Percentiles rank a stretch among this genome's conserved stretches.
Conservation (phyloP, 768 basidiomycete genomes). For the Mycena kentingensis region DNA sequence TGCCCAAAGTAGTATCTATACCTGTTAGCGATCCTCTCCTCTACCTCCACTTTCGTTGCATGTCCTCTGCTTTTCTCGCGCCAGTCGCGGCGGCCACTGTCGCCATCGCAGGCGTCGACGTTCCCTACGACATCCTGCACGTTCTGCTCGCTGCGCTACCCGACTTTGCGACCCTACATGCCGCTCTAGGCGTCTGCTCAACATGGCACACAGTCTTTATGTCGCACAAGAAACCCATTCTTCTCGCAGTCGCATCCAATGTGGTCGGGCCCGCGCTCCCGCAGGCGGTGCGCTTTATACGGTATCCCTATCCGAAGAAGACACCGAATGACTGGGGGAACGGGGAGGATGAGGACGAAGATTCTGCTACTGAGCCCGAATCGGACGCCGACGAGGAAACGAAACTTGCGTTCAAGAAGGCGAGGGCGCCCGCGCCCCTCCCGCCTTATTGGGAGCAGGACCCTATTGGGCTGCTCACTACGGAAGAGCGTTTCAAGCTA, state of each 20-base stretch:
- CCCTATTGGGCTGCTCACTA: slow-evolving; percentile 8
- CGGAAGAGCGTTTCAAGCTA: slow-evolving; percentile 5
- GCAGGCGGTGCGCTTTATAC: slow-evolving; percentile 15
- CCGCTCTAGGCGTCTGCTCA: slow-evolving; percentile 9
- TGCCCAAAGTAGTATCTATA: too few relatives aligned
- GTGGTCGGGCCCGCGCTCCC: slow-evolving; percentile 13
- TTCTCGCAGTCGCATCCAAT: slow-evolving; percentile 8
- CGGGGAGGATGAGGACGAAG: slow-evolving; percentile 3
- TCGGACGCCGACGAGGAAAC: background rate
- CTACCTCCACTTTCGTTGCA: too few relatives aligned
- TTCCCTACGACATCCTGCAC: slow-evolving; percentile 5
- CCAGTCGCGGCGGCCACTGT: slow-evolving; percentile 1
- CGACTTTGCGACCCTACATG: slow-evolving; percentile 12
- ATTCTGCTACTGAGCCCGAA: slow-evolving; percentile 1
- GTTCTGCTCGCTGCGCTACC: slow-evolving; percentile 4
- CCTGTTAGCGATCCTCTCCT: too few relatives aligned
- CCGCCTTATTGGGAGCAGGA: background rate
- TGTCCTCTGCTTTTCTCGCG: slow-evolving; percentile 11
- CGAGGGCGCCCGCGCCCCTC: background rate
- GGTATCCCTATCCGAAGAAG: slow-evolving; percentile 22
- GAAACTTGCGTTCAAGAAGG: background rate
- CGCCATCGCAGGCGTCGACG: background rate
- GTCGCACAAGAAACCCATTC: slow-evolving; percentile 1
- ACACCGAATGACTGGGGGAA: slow-evolving; percentile 9
- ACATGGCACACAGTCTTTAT: slow-evolving; percentile 11